Evolutionary conservation across 257 asterid species (phyloP), one percentile per base, ranked within the genome.

Genomic region (Cordia subcordata): DNA sequence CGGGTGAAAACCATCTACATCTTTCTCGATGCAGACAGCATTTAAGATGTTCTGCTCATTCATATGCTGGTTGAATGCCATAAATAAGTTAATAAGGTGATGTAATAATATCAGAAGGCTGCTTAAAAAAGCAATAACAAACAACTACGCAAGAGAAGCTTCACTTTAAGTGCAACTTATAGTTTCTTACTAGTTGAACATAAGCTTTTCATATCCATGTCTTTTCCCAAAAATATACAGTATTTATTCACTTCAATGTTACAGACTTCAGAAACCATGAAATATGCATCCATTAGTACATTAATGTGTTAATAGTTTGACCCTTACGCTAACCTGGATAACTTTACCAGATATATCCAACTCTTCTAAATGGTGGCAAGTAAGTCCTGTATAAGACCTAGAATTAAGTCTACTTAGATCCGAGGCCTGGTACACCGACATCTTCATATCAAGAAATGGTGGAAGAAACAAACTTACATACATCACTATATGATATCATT

Each of bases 1-100:
- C 38, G 96, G 96, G 69, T 81, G 89, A 83, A 88, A 92, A 46
- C 99, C 99, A 68, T 88, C 99, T n/a, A 88, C 96, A 63, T 92
- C 99, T 79, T 92, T 92, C 80, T 88, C 96, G 27, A 82, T 79
- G 69, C 83, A 76, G 65, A 92, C 90, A 57, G 91, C 90, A 81
- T 82, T 85, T 55, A 88, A 72, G 66, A 92, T 73, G 37, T 79
- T 86, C 81, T 79, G 84, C 75, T 86, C 99, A 54, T 86, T 81
- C 76, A 92, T 84, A 76, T 92, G 96, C 94, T 90, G 88, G 62
- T 57, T 56, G 19, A 75, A 27, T 75, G 50, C 21, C 46, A 37
- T 73, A 11, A 20, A 57, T 54, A 47, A 55, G n/a, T n/a, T n/a
- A 51, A 72, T 39, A 57, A 6, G 55, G 16, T 12, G 16, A 52